Base-by-base conservation (phyloP, 2,329 filamentous ascomycete genomes). In the Coniosporium tulheliwenetii region DNA sequence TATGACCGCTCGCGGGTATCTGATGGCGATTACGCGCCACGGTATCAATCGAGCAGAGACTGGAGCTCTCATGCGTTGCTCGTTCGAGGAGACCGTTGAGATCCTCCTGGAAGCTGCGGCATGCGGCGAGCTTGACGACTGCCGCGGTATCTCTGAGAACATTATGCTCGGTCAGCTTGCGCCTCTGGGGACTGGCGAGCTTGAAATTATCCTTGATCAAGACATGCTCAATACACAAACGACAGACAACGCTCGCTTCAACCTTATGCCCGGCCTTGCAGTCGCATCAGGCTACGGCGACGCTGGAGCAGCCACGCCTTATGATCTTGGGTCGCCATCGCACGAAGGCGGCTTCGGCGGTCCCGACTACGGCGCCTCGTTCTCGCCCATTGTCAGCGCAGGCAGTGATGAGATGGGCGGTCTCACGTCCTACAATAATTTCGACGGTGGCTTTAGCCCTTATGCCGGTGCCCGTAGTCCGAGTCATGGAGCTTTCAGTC, bases 31-130 rank as follows among this genome's bases (percentile, higher is more conserved):
- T 47, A 98, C 91, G 42, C 84, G 91, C 63, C 91, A 98, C 58
- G 91, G 91, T 65, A 98, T 98, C 68, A 98, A 98, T 68, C 79
- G 91, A 53, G 85, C 89, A 19, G 91, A 98, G 57, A 98, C 93
- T 46, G 91, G 91, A 69, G 93, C 91, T 8, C 72, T 98, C 53
- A 98, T 98, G 91, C 82, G 91, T 61, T 98, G 93, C 71, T 98
- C 91, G 2, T 98, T 98, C 65, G 91, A 98, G 64, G 93, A 98
- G 62, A 98, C 91, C 0, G 91, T 98, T 34, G 93, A 98, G 58
- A 98, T 98, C 69, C 70, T 98, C 40, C 77, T 98, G 14, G 91
- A 98, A 58, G 93, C 91, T 45, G 91, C 91, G 16, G 85, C 86
- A 12, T 85, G 85, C 39, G 91, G 91, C 58, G 91, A 98, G 62